phyloP scores from a whole-genome alignment of 2,329 filamentous ascomycete species.

The Neocucurbitaria cava region DNA sequence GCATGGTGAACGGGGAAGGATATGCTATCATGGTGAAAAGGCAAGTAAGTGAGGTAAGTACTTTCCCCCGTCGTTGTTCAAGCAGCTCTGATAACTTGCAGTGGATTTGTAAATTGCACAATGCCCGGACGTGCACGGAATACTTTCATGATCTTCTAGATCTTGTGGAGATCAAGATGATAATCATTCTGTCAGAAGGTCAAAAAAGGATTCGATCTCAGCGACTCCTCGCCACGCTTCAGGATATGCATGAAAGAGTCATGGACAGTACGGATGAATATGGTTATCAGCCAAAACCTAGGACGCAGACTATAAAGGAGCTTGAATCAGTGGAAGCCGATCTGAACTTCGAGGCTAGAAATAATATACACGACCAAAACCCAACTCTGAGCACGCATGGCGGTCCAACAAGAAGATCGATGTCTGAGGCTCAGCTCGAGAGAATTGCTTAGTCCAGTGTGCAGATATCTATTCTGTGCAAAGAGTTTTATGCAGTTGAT shows the following conservation, averaged over 20 bases:
- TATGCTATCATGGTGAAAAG: constrained; percentile 14
- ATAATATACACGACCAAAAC: not conserved
- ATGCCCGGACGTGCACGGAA: constrained; percentile 8
- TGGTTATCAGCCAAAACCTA: not conserved
- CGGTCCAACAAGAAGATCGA: not conserved
- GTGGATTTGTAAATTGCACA: not conserved
- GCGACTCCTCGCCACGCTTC: not conserved
- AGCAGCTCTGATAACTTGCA: not conserved
- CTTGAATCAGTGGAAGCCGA: not conserved
- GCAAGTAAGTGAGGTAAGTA: constrained; percentile 8
- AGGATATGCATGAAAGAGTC: not conserved
- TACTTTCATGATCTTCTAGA: constrained; percentile 23
- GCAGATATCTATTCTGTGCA: no score
- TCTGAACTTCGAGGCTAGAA: not conserved
- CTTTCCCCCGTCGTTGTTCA: constrained; percentile 1
- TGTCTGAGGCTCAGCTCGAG: not conserved
- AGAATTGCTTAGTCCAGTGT: not conserved
- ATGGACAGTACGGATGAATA: not conserved
- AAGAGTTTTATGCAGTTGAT: no score
- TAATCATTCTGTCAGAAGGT: constrained; percentile 3
- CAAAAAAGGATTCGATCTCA: not conserved
- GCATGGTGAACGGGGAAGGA: not conserved
- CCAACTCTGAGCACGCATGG: not conserved
- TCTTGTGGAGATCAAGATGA: constrained; percentile 19
- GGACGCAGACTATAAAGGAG: not conserved